phyloP scores from a whole-genome alignment of 1,284 basidiomycete species.

The Uromyces viciae-fabae region DNA sequence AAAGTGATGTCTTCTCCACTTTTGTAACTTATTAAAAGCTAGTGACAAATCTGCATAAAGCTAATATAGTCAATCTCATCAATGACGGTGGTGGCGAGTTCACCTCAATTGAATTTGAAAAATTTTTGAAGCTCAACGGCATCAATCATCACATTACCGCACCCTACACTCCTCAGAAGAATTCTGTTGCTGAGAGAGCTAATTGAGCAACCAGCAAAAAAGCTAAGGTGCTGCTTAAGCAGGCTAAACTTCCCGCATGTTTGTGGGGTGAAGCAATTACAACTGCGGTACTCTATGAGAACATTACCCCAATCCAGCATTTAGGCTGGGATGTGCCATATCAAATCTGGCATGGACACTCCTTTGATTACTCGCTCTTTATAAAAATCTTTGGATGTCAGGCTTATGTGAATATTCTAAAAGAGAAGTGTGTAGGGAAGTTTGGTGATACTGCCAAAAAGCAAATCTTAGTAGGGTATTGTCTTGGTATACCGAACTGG shows the following conservation, averaged over 20 bases:
- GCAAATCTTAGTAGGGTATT: background rate
- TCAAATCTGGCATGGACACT: background rate
- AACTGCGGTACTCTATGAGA: too few relatives aligned
- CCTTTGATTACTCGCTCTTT: background rate
- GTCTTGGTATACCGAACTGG: slow-evolving; percentile 13
- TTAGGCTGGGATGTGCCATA: background rate
- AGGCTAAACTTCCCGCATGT: background rate
- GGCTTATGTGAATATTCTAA: background rate
- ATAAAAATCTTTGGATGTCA: slow-evolving; percentile 1
- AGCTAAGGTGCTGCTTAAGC: background rate
- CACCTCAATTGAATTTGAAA: background rate
- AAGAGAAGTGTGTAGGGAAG: background rate
- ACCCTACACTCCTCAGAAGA: slow-evolving; percentile 54
- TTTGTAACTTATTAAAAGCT: background rate
- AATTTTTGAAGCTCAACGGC: background rate
- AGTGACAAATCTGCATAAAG: background rate
- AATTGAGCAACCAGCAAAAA: slow-evolving; percentile 50
- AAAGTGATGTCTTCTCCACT: background rate
- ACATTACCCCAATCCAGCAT: background rate
- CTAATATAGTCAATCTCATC: background rate
- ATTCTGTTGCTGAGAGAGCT: slow-evolving; percentile 52
- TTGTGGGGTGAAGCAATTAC: background rate
- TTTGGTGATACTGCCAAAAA: background rate
- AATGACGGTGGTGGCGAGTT: background rate
- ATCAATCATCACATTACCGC: background rate